Evolutionary conservation across 257 asterid species (phyloP), one percentile per base, ranked within the genome.

Genomic region (Fraxinus americana): DNA sequence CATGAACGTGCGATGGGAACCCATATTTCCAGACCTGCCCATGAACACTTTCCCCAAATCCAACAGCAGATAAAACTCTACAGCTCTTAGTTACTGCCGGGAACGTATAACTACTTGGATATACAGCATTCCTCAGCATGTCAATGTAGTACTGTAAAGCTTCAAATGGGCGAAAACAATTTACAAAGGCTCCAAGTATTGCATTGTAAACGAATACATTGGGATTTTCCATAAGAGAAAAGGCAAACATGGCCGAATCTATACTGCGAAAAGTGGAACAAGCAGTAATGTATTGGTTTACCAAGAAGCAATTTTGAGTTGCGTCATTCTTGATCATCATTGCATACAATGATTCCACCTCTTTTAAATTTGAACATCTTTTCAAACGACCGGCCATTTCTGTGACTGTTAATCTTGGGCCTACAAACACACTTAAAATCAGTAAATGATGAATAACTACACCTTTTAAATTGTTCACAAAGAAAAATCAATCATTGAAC

Each of bases 71-170:
- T 27, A 83, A 32, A 54, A 81, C 70, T 11, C 84, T 79, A 43
- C 93, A 89, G 82, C 93, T 85, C 84, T 91, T 93, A n/a, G 90
- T 78, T 0, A 93, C 75, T 0, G 90, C 83, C 1, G 96, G 87
- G 41, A 93, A 89, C 2, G 96, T 90, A 52, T 90, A 93, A 74
- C 92, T 86, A 48, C 81, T 86, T 1, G 97, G 94, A 36, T 70
- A 74, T 36, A 89, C 86, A 71, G 77, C 83, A 80, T 83, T 79
- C 85, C 83, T 83, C 81, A 90, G 76, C 97, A 93, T 90, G 30
- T 75, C 70, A 27, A 77, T 85, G 61, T 86, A 91, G 70, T 78
- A 67, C 45, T 75, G 67, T 81, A 91, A 23, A 32, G 84, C 91
- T 68, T 87, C 77, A 4, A 79, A 27, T 6, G 98, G 97, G 36